phyloP scores from a whole-genome alignment of 306 rosid genomes.

The Inga oerstediana region DNA sequence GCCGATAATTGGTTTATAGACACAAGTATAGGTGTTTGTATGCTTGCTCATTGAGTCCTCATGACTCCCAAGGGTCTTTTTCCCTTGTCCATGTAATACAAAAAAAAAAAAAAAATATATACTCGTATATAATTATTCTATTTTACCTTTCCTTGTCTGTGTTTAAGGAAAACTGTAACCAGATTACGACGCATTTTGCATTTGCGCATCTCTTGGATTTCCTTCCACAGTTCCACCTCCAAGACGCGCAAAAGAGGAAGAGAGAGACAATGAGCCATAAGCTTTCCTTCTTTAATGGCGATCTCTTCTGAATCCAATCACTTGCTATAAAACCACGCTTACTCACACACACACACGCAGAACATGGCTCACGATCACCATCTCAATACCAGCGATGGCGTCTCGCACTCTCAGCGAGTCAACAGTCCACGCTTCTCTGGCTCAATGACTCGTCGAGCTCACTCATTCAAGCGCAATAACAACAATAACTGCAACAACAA shows the following conservation, averaged over 20 bases:
- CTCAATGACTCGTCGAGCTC: conserved; percentile 95
- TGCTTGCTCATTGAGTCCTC: too few relatives aligned
- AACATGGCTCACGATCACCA: conserved; percentile 65
- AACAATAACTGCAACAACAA: conserved; percentile 26
- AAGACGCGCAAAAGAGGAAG: conserved; percentile 19
- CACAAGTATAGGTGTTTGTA: too few relatives aligned
- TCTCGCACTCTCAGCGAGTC: conserved; percentile 84
- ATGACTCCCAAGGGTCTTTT: too few relatives aligned
- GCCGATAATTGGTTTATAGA: too few relatives aligned
- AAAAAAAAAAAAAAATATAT: too few relatives aligned
- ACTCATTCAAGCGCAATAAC: conserved; percentile 77
- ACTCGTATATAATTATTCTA: neutral
- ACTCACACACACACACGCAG: neutral
- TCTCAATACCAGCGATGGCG: conserved; percentile 68
- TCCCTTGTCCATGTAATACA: too few relatives aligned
- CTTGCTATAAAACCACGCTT: conserved; percentile 8
- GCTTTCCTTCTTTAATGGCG: conserved; percentile 46
- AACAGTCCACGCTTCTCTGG: conserved; percentile 93
- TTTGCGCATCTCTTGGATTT: conserved; percentile 7
- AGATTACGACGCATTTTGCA: neutral
- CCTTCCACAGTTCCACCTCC: neutral
- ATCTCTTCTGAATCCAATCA: conserved; percentile 43
- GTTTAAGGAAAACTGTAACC: neutral
- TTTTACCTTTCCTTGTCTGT: neutral
- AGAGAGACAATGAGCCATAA: neutral